These are phyloP conservation scores for Candida albicans DNA, from an alignment of 1,139 yeast genomes.

Conservation along the genomic window DNA sequence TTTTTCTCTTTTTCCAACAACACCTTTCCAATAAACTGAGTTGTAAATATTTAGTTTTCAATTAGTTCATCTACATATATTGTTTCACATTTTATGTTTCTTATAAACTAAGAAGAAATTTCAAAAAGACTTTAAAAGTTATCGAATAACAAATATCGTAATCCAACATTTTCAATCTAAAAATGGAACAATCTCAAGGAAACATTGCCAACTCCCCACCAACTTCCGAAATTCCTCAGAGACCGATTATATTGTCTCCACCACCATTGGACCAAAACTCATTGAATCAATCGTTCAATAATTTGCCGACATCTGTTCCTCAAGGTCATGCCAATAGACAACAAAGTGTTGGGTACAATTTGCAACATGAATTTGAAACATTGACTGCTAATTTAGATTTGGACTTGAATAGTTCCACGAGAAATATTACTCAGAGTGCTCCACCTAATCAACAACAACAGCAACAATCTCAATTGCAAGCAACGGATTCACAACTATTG, in stretches of 20 bases:
- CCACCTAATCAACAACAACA: slow-evolving; percentile 3
- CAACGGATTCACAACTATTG: slow-evolving; percentile 3
- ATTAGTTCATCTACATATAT: no score
- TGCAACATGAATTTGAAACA: slow-evolving; percentile 49
- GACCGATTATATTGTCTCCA: slow-evolving; percentile 44
- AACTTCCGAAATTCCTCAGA: slow-evolving; percentile 17
- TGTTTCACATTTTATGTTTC: no score
- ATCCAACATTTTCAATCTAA: not conserved
- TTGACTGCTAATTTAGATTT: slow-evolving; percentile 49
- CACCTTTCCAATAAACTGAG: no score
- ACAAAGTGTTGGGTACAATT: slow-evolving; percentile 45
- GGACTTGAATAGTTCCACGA: slow-evolving; percentile 29
- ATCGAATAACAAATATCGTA: no score
- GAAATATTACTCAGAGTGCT: slow-evolving; percentile 5
- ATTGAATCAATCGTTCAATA: not conserved
- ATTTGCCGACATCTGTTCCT: slow-evolving; percentile 1
- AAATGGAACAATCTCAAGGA: not conserved
- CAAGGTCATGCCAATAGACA: slow-evolving; percentile 31
- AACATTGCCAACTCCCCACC: slow-evolving; percentile 5
- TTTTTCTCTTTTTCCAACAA: not conserved
- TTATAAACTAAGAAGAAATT: no score
- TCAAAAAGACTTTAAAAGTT: no score
- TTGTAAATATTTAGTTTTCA: no score
- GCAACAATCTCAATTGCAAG: slow-evolving; percentile 3
- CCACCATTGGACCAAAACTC: slow-evolving; percentile 33